Conservation (phyloP, 1,139 yeast species). For the Sugiyamaella grinbergsii region DNA sequence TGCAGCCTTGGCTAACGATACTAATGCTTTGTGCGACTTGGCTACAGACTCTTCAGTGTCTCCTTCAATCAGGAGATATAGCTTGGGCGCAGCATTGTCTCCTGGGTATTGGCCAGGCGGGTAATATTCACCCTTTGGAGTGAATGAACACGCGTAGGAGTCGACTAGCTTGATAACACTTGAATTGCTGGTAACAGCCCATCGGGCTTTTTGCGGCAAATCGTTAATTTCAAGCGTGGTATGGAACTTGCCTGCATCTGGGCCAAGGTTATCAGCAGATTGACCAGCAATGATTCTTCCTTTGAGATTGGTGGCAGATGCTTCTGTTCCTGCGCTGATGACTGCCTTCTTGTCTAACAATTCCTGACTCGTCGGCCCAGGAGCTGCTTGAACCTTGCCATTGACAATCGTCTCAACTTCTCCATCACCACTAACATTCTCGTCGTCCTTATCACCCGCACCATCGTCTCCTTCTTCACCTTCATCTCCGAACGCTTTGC, state of each 20-base stretch:
- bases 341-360: slow-evolving; percentile 21
- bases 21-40: slow-evolving; percentile 65
- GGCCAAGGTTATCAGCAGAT: slow-evolving; percentile 55
- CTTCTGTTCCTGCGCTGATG: slow-evolving; percentile 23
- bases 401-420: slow-evolving; percentile 25
- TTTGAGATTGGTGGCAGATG: slow-evolving; percentile 13
- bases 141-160: slow-evolving; percentile 73
- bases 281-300: slow-evolving; percentile 46
- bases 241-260: slow-evolving; percentile 66
- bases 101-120: slow-evolving; percentile 55
- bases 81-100: slow-evolving; percentile 65
- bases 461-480: slow-evolving; percentile 37
- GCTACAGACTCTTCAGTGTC: slow-evolving; percentile 63
- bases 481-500: slow-evolving; percentile 40
- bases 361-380: slow-evolving; percentile 4
- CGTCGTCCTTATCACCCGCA: slow-evolving; percentile 25
- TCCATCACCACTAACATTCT: slow-evolving; percentile 25
- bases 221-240: slow-evolving; percentile 81
- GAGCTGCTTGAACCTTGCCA: slow-evolving; percentile 2
- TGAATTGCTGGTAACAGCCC: slow-evolving; percentile 76
- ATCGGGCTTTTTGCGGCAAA: slow-evolving; percentile 79
- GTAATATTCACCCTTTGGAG: slow-evolving; percentile 79
- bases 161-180: slow-evolving; percentile 68
- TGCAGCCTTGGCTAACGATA: slow-evolving; percentile 63
- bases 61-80: slow-evolving; percentile 80